Evolutionary conservation across 768 basidiomycete genomes (phyloP).

Genomic region (Hebeloma cylindrosporum): DNA sequence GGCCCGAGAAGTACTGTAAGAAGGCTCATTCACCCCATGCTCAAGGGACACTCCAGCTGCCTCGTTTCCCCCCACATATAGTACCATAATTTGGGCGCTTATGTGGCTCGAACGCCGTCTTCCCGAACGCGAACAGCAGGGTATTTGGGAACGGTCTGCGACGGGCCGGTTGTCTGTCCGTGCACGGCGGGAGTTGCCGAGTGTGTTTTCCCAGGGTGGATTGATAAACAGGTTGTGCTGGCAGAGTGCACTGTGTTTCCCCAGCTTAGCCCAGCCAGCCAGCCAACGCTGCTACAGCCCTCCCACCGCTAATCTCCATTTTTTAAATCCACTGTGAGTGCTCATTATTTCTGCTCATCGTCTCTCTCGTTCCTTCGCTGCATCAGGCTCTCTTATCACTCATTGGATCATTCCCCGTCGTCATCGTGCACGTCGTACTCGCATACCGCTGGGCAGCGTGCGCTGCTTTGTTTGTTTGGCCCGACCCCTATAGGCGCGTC

Average conservation of each 20-base stretch:
- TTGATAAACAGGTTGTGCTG: slow-evolving; percentile 22
- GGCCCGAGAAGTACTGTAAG: no score
- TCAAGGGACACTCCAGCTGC: no score
- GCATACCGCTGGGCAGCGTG: slow-evolving; percentile 14
- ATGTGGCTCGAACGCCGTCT: no score
- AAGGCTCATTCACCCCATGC: no score
- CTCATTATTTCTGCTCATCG: slow-evolving; percentile 12
- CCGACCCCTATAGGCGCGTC: slow-evolving; percentile 29
- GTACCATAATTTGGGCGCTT: no score
- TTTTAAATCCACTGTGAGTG: slow-evolving; percentile 20
- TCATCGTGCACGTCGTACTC: slow-evolving; percentile 16
- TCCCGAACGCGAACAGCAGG: no score
- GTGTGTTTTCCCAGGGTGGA: slow-evolving; percentile 23
- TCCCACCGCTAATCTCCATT: slow-evolving; percentile 22
- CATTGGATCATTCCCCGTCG: slow-evolving; percentile 10
- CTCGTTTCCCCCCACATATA: no score
- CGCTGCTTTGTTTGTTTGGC: slow-evolving; percentile 34
- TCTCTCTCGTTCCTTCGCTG: slow-evolving; percentile 7
- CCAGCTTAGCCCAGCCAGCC: slow-evolving; percentile 28
- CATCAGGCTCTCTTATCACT: slow-evolving; percentile 9
- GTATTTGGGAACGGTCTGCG: slow-evolving; percentile 5
- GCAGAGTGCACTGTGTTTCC: slow-evolving; percentile 20
- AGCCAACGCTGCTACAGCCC: slow-evolving; percentile 23
- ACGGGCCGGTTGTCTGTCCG: slow-evolving; percentile 26
- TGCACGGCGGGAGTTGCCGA: slow-evolving; percentile 27